Evolutionary conservation across 768 basidiomycete genomes (phyloP).

Genomic region (Tricholoma furcatifolium): DNA sequence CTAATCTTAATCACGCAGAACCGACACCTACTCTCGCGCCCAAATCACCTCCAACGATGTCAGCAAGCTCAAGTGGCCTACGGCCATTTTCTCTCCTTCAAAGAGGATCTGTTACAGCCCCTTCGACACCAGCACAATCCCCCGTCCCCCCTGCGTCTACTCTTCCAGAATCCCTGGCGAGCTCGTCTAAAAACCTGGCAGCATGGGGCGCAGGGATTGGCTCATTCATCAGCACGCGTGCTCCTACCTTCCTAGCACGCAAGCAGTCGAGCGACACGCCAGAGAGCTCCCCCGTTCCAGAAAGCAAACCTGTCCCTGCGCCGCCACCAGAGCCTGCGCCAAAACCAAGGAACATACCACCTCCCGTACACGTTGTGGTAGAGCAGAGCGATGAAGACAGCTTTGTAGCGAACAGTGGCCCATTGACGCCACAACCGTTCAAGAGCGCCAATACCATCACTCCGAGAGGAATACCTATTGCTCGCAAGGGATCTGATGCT

Average conservation of each 20-base stretch:
- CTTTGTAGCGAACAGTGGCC: not conserved
- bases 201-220: slow-evolving; percentile 20
- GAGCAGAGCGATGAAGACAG: not conserved
- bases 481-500: not conserved
- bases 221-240: slow-evolving; percentile 19
- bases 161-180: slow-evolving; percentile 6
- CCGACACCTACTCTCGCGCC: not conserved
- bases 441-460: slow-evolving; percentile 9
- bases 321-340: slow-evolving; percentile 5
- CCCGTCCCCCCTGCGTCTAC: slow-evolving; percentile 1
- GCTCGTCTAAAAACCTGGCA: slow-evolving; percentile 15
- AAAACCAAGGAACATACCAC: slow-evolving; percentile 6
- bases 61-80: slow-evolving; percentile 2
- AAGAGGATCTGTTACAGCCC: not conserved
- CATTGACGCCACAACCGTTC: slow-evolving; percentile 13
- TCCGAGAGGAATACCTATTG: not conserved
- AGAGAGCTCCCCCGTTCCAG: not conserved
- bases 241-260: slow-evolving; percentile 16
- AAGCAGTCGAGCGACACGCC: slow-evolving; percentile 9
- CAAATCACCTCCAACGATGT: slow-evolving; percentile 6
- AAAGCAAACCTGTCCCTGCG: slow-evolving; percentile 3
- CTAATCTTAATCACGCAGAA: slow-evolving; percentile 29
- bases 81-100: slow-evolving; percentile 18
- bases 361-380: not conserved
- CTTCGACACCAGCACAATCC: slow-evolving; percentile 2